Conservation (phyloP, 2,329 filamentous ascomycete species). For the Hymenoscyphus fraxineus region DNA sequence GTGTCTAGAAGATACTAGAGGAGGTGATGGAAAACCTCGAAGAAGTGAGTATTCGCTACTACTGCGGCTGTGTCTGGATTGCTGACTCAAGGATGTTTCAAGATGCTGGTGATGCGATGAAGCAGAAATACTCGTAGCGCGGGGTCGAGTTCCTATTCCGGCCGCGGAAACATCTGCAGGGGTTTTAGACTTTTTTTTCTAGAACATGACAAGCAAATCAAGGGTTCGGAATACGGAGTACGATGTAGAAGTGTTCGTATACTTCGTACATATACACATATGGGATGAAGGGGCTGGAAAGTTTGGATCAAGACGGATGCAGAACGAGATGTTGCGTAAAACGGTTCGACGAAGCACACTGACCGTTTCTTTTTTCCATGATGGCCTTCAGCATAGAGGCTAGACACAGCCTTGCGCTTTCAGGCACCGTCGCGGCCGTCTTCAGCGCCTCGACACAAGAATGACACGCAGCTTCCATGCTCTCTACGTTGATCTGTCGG, state of each 20-base stretch:
- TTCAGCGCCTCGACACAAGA: slow-evolving; percentile 70
- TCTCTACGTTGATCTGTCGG: slow-evolving; percentile 67
- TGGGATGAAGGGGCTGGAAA: background rate
- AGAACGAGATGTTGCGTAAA: background rate
- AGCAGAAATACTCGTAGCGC: slow-evolving; percentile 1
- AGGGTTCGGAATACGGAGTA: background rate
- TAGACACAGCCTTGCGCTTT: slow-evolving; percentile 72
- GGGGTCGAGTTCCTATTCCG: slow-evolving; percentile 31
- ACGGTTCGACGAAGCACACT: slow-evolving; percentile 32
- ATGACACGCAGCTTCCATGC: slow-evolving; percentile 63
- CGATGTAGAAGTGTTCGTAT: no score
- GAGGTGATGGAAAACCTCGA: slow-evolving; percentile 49
- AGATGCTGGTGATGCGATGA: slow-evolving; percentile 57
- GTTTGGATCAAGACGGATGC: background rate
- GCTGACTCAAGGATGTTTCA: slow-evolving; percentile 54
- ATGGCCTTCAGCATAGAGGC: slow-evolving; percentile 71
- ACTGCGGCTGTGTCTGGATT: slow-evolving; percentile 65
- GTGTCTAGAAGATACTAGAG: slow-evolving; percentile 34
- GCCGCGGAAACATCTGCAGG: slow-evolving; percentile 36
- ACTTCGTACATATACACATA: background rate
- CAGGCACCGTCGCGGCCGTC: slow-evolving; percentile 65
- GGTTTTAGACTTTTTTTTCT: background rate
- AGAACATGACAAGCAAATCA: background rate
- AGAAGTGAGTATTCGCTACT: slow-evolving; percentile 66
- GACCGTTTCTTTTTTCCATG: slow-evolving; percentile 65